Conservation (phyloP, 2,329 filamentous ascomycete species). For the Diaporthe amygdali region DNA sequence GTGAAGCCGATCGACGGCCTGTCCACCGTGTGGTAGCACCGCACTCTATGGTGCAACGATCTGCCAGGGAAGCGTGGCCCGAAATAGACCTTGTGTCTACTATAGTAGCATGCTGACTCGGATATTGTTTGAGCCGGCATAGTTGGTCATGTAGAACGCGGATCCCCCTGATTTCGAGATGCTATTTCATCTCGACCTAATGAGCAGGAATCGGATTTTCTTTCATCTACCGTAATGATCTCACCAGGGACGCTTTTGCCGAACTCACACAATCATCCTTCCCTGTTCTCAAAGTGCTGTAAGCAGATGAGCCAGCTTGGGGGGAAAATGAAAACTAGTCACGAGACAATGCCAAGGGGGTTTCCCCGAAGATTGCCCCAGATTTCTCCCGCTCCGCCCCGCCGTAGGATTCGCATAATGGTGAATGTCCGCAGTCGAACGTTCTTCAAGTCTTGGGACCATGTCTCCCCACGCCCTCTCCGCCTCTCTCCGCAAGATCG, state of each 20-base stretch:
- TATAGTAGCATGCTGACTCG: slow-evolving; percentile 5
- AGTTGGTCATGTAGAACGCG: neutral
- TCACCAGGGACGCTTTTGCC: neutral
- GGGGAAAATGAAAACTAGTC: neutral
- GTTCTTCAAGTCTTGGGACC: slow-evolving; percentile 8
- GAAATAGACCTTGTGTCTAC: neutral
- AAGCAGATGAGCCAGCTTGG: neutral
- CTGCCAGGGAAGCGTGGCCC: neutral
- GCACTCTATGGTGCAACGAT: neutral
- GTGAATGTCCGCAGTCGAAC: neutral
- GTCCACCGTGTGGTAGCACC: neutral
- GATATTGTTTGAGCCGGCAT: neutral
- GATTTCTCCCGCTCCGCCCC: slow-evolving; percentile 5
- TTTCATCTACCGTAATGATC: neutral
- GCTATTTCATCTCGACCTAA: neutral
- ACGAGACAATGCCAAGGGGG: neutral
- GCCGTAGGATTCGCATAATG: slow-evolving; percentile 1
- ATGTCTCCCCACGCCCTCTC: slow-evolving; percentile 9
- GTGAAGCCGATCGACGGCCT: neutral
- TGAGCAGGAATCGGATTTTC: neutral
- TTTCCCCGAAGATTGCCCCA: slow-evolving; percentile 11
- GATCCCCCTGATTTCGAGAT: neutral
- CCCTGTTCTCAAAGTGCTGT: neutral
- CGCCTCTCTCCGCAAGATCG: slow-evolving; percentile 15
- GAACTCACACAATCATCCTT: neutral